Conservation (phyloP, 2,329 filamentous ascomycete species). For the Trichoderma endophyticum region DNA sequence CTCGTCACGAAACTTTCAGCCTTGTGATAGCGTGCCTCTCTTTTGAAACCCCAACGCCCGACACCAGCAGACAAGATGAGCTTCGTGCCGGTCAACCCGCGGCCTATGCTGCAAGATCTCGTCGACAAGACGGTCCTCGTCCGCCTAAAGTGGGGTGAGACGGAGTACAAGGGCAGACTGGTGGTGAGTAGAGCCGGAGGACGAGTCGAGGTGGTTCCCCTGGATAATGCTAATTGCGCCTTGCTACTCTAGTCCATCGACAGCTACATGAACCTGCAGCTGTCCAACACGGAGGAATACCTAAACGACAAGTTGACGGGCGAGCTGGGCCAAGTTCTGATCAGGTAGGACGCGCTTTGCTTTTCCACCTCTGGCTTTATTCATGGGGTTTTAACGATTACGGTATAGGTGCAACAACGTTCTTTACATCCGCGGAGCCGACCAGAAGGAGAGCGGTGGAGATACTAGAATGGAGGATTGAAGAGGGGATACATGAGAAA, state of each 20-base stretch:
- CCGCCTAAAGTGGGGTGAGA: slow-evolving; percentile 95
- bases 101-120: slow-evolving; percentile 90
- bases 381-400: background rate
- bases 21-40: slow-evolving; percentile 15
- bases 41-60: background rate
- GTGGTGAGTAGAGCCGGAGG: slow-evolving; percentile 41
- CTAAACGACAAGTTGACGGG: slow-evolving; percentile 84
- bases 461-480: slow-evolving; percentile 60
- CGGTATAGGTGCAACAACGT: slow-evolving; percentile 82
- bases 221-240: slow-evolving; percentile 1
- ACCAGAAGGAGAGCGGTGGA: slow-evolving; percentile 44
- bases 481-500: background rate
- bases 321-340: slow-evolving; percentile 83
- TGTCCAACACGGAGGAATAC: slow-evolving; percentile 87
- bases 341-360: slow-evolving; percentile 58
- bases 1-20: slow-evolving; percentile 20
- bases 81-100: slow-evolving; percentile 93
- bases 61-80: slow-evolving; percentile 31
- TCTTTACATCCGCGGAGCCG: slow-evolving; percentile 75
- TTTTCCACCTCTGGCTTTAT: background rate
- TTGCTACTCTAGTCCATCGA: slow-evolving; percentile 62
- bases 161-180: slow-evolving; percentile 91
- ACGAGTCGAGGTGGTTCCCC: background rate
- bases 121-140: slow-evolving; percentile 90
- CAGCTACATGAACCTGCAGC: slow-evolving; percentile 98